Evolutionary conservation across 768 basidiomycete genomes (phyloP), one percentile per base, ranked within the genome.

Genomic region (Leccinum olivaceopallidum): DNA sequence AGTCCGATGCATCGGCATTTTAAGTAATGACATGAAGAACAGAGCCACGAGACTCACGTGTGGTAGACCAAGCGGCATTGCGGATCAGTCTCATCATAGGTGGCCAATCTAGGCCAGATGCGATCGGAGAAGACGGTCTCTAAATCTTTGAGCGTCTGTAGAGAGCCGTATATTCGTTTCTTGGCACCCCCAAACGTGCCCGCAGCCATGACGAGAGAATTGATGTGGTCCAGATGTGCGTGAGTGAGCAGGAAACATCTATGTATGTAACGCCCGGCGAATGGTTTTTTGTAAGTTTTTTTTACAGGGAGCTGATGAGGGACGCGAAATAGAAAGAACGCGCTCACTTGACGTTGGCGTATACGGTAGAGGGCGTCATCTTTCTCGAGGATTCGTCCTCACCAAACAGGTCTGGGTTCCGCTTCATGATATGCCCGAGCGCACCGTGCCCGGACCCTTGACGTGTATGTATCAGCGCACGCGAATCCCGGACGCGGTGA

Each of bases 221-320:
- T 85, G 66, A 93, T 82, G 72, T 98, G 95, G 75, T 98, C 95
- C 28, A 98, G 76, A 73, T 98, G 95, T 0, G 91, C 88, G 70
- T 96, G 95, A 6, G 91, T 90, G 65, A 97, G 79, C 61, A 95
- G 79, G 69, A 90, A 96, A 64, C 86, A 91, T 62, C 93, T 95
- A 14, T 53, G 28, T 95, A 18, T 53, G 26, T 39, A 16, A 26
- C 30, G 26, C n/a, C 30, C 5, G 2, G 30, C 30, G 30, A 30
- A 1, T 2, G 34, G 14, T 42, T 24, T 39, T 42, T 47, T 14
- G 4, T n/a, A 2, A 22, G 1, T 20, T 39, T 39, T 32, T 12
- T 0, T 18, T 42, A 9, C 18, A 9, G 2, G 0, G 2, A 47
- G 1, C 1, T 10, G 36, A 36, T 32, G 55, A 36, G 44, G 22